A percentile compares a stretch with the other conserved stretches of the same genome.
These are phyloP conservation scores for Leishmania mexicana DNA, from an alignment of 208 protist genomes.

Conservation along the genomic window DNA sequence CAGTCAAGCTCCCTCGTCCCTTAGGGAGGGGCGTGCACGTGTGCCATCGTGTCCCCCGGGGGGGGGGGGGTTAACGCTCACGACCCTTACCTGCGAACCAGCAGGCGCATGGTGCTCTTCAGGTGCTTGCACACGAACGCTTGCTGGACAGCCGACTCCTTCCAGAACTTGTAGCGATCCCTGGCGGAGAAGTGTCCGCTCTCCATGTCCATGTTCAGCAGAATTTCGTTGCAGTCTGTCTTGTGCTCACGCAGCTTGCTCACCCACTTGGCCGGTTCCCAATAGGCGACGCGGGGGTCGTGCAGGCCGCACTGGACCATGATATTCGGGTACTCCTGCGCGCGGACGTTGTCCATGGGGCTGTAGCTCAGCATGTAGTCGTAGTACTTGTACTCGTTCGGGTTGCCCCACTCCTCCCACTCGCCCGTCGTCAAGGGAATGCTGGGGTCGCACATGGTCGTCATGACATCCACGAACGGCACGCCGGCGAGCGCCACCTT, in stretches of 20 bases:
- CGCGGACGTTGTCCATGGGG: constrained; percentile 91
- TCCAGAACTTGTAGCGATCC: constrained; percentile 90
- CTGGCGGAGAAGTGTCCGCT: constrained; percentile 91
- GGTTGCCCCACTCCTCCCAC: constrained; percentile 96
- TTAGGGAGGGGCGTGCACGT: not conserved
- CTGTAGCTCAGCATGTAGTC: constrained; percentile 96
- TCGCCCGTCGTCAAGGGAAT: constrained; percentile 93
- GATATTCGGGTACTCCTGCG: constrained; percentile 85
- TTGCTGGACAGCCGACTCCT: constrained; percentile 88
- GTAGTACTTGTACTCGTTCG: constrained; percentile 93
- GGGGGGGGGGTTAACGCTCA: not conserved
- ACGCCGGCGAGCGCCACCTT: constrained; percentile 83
- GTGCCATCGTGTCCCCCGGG: not conserved
- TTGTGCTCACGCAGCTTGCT: constrained; percentile 82
- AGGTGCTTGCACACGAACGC: constrained; percentile 91
- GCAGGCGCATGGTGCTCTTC: constrained; percentile 55
- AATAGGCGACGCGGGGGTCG: constrained; percentile 92
- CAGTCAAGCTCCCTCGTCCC: not conserved
- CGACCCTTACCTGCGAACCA: constrained; percentile 43
- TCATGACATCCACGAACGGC: constrained; percentile 95
- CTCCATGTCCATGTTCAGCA: constrained; percentile 91
- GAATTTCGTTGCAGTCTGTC: constrained; percentile 79
- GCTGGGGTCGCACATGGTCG: constrained; percentile 92
- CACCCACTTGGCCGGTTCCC: constrained; percentile 92
- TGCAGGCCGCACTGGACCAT: constrained; percentile 86